Conservation (phyloP, 1,284 basidiomycete genomes). For the Cutaneotrichosporon curvatum region DNA sequence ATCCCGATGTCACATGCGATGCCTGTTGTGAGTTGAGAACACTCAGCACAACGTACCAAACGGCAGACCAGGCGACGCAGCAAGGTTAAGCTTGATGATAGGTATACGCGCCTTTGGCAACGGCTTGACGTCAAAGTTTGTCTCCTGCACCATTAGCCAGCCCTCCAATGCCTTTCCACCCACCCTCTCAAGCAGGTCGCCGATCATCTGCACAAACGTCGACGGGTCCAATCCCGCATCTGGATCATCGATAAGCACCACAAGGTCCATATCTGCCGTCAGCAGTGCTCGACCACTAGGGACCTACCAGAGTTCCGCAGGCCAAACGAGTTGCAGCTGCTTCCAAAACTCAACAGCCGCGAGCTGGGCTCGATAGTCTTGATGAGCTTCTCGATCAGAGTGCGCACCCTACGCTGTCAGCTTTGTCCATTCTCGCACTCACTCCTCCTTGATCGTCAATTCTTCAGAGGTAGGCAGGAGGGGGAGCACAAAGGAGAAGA, state of each 20-base stretch:
- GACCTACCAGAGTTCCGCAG: slow-evolving; percentile 77
- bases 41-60: slow-evolving; percentile 50
- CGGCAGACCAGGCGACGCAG: slow-evolving; percentile 80
- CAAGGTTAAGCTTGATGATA: slow-evolving; percentile 91
- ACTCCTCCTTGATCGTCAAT: slow-evolving; percentile 86
- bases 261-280: slow-evolving; percentile 87
- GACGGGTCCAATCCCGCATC: slow-evolving; percentile 60
- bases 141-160: slow-evolving; percentile 60
- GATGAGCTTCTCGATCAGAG: slow-evolving; percentile 88
- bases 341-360: slow-evolving; percentile 86
- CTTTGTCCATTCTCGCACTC: slow-evolving; percentile 10
- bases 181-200: slow-evolving; percentile 84
- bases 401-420: slow-evolving; percentile 57
- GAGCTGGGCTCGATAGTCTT: slow-evolving; percentile 88
- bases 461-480: slow-evolving; percentile 82
- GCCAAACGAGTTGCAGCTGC: slow-evolving; percentile 88
- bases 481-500: slow-evolving; percentile 65
- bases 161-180: too few species aligned
- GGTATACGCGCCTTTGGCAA: slow-evolving; percentile 95
- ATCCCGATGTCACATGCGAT: slow-evolving; percentile 97
- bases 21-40: slow-evolving; percentile 26
- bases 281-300: background rate
- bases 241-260: slow-evolving; percentile 84
- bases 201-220: slow-evolving; percentile 89
- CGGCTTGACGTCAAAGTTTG: slow-evolving; percentile 88